Evolutionary conservation across 352 stramenopile species (phyloP), one percentile per base, ranked within the genome.

Genomic region (Chloridella minuta): DNA sequence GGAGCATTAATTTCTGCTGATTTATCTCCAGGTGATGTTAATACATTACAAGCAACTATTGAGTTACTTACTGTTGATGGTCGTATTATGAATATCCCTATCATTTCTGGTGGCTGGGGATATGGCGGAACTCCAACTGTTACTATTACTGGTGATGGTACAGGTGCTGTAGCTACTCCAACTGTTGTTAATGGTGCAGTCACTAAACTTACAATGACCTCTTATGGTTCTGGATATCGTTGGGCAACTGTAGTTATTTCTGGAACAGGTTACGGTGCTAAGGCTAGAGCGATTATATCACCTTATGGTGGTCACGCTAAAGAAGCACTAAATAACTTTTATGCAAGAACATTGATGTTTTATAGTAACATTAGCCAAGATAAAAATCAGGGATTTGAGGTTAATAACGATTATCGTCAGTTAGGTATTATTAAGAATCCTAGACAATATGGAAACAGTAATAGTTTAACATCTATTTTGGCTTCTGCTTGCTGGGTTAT

Each of bases 321-420:
- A 22, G 51, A 83, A 25, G 51, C 23, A 83, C 51, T 83, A 25
- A 24, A 25, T 83, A 83, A 24, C 23, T 83, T 83, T 83, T 30
- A 30, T 30, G 27, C 27, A 30, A 30, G 27, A 30, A 30, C 27
- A 30, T 30, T 30, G 27, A 30, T 30, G 27, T 30, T 30, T 30
- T 30, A 30, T 30, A 30, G 27, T 30, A 83, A 22, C n/a, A 22
- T 83, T 22, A 24, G n/a, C 23, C n/a, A 24, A 25, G 51, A 83
- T 24, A 24, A 83, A 24, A 24, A 83, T 25, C n/a, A 83, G n/a
- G 23, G n/a, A 22, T 83, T 83, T 83, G 23, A 25, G n/a, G 51
- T 83, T 83, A 83, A 83, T 83, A 24, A 83, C 23, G 51, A 83
- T 83, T 83, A 25, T 83, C n/a, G 51, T 25, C 51, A 83, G 23